Evolutionary conservation across 2,329 filamentous ascomycete species (phyloP), one percentile per base, ranked within the genome.

Genomic region (Xylaria sp.): DNA sequence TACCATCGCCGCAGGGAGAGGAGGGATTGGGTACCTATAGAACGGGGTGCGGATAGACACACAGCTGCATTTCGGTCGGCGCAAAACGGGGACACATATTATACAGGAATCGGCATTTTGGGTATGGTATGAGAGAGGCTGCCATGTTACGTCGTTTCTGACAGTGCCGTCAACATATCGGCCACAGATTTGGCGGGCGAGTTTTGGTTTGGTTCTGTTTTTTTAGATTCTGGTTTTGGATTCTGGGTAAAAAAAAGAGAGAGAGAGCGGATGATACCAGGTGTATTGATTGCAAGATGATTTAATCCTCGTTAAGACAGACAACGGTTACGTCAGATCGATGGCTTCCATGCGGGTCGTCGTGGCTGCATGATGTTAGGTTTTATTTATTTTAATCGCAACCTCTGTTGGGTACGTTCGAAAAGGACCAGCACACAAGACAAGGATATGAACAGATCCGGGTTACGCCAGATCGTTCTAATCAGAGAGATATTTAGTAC

Each of bases 241-340:
- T 41, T 46, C 18, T 34, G 39, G 39, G n/a, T n/a, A n/a, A n/a
- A n/a, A n/a, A n/a, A n/a, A n/a, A n/a, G n/a, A n/a, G 21, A 40
- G 40, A n/a, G 52, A 26, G 2, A 22, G 39, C 22, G 44, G 29
- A 50, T 21, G 53, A 51, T 56, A 56, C 39, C 44, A 54, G 22
- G 49, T 13, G 44, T 37, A 44, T 26, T 21, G 26, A 42, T 46
- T 50, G 24, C 29, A 41, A 18, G 18, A 37, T 11, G 11, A 13
- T 34, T 34, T 34, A 34, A 34, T 34, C n/a, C n/a, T n/a, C n/a
- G n/a, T n/a, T n/a, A n/a, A n/a, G n/a, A n/a, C n/a, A n/a, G n/a
- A n/a, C n/a, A n/a, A n/a, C n/a, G n/a, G n/a, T n/a, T n/a, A n/a
- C n/a, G n/a, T n/a, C n/a, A n/a, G n/a, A n/a, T n/a, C n/a, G n/a